These are phyloP conservation scores for Saprolegnia parasitica DNA, from an alignment of 352 stramenopile species.

Conservation along the genomic window DNA sequence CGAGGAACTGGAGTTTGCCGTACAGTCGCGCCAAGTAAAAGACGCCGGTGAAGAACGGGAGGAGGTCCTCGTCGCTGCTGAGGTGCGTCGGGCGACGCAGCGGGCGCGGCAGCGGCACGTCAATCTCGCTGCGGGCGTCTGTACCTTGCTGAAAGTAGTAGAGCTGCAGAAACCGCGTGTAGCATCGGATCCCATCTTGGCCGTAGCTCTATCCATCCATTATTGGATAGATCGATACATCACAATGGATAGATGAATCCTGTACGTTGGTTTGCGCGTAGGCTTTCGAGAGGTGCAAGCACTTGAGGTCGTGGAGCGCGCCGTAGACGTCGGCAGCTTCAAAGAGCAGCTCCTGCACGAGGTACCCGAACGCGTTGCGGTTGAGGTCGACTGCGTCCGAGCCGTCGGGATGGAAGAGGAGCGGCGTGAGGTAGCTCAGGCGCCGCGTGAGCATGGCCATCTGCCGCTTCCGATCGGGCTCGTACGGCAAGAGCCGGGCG, in stretches of 20 bases:
- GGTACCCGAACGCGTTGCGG: conserved; percentile 42
- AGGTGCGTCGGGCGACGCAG: conserved; percentile 12
- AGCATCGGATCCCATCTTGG: conserved; percentile 62
- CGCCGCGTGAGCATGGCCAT: conserved; percentile 65
- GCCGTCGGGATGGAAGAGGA: conserved; percentile 34
- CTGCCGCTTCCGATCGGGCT: conserved; percentile 47
- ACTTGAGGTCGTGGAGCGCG: conserved; percentile 61
- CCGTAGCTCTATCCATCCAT: conserved; percentile 39
- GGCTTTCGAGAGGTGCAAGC: conserved; percentile 4
- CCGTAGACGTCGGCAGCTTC: conserved; percentile 55
- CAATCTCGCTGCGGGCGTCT: conserved; percentile 5
- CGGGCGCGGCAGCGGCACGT: conserved; percentile 27
- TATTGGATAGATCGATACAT: conserved; percentile 33
- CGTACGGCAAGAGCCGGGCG: conserved; percentile 47
- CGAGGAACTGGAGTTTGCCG: conserved; percentile 45
- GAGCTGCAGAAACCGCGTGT: conserved; percentile 62
- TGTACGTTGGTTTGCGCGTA: conserved; percentile 24
- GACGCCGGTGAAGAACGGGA: conserved; percentile 20
- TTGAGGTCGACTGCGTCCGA: conserved; percentile 43
- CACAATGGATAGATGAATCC: too few species aligned
- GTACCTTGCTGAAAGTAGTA: conserved; percentile 43
- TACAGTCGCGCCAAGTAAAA: conserved; percentile 43
- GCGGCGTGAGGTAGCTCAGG: conserved; percentile 40
- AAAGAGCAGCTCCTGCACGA: conserved; percentile 65
- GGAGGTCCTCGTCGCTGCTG: conserved; percentile 1